These are phyloP conservation scores for Croton laevigatus DNA, from an alignment of 441 rosid genomes.

Conservation along the genomic window DNA sequence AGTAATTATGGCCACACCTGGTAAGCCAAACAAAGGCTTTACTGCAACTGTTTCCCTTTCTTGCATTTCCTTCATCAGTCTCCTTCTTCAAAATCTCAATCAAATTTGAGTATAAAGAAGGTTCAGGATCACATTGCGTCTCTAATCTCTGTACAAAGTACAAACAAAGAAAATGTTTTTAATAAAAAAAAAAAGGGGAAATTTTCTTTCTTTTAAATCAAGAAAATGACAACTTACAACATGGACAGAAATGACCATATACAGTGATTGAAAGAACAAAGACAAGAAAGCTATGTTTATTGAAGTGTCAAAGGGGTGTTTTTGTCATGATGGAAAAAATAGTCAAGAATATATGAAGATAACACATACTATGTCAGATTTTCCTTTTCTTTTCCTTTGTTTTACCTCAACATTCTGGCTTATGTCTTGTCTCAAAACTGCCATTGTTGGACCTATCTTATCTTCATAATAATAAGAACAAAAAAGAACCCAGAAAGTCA, in stretches of 20 bases:
- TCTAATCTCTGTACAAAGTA: slow-evolving; percentile 54
- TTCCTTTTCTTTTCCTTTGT: not conserved
- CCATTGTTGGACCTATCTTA: slow-evolving; percentile 97
- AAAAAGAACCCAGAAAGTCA: slow-evolving; percentile 19
- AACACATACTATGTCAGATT: not conserved
- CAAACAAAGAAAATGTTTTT: not conserved
- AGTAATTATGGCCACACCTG: slow-evolving; percentile 37
- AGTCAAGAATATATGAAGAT: not conserved
- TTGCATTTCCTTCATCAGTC: slow-evolving; percentile 47
- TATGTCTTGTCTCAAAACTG: slow-evolving; percentile 84
- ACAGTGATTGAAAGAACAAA: not conserved
- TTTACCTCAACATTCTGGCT: slow-evolving; percentile 77
- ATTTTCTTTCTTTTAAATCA: not conserved
- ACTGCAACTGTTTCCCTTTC: slow-evolving; percentile 58
- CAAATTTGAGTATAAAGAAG: slow-evolving; percentile 53
- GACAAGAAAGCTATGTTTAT: not conserved
- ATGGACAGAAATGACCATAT: slow-evolving; percentile 22
- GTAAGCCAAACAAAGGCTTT: slow-evolving; percentile 88
- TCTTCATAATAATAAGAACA: slow-evolving; percentile 55
- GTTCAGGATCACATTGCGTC: slow-evolving; percentile 51
- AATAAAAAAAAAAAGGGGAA: not conserved
- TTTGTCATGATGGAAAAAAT: slow-evolving; percentile 22
- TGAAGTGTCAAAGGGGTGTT: slow-evolving; percentile 25
- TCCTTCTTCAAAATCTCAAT: slow-evolving; percentile 78
- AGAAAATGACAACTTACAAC: slow-evolving; percentile 3